Evolutionary conservation across 1,284 basidiomycete species (phyloP).

Genomic region (Rhodotorula mucilaginosa): DNA sequence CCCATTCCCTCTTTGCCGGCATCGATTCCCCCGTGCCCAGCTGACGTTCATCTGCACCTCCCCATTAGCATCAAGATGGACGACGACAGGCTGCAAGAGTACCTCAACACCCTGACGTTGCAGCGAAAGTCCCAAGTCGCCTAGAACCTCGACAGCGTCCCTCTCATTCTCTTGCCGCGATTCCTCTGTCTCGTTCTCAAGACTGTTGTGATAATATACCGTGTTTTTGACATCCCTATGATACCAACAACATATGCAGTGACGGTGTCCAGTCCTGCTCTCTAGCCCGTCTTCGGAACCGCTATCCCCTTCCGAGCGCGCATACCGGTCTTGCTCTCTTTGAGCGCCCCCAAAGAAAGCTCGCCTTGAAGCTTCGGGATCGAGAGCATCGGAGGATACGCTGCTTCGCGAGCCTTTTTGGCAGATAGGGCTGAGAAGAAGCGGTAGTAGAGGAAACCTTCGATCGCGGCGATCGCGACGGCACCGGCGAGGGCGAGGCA

Average conservation of each 20-base stretch:
- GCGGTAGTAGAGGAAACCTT: constrained; percentile 43
- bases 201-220: constrained; percentile 7
- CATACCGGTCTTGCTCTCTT: not conserved
- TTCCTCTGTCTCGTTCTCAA: no score
- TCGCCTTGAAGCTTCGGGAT: not conserved
- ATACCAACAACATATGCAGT: not conserved
- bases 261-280: not conserved
- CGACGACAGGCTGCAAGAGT: constrained; percentile 73
- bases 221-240: no score
- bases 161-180: not conserved
- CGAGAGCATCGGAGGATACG: no score
- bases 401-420: not conserved
- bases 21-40: not conserved
- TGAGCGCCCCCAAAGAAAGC: not conserved
- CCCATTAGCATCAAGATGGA: constrained; percentile 58
- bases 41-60: not conserved
- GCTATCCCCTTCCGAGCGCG: not conserved
- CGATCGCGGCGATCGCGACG: constrained; percentile 41
- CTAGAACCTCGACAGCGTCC: constrained; percentile 47
- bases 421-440: constrained; percentile 33
- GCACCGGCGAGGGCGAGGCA: constrained; percentile 39
- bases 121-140: constrained; percentile 78
- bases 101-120: constrained; percentile 81
- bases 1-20: not conserved
- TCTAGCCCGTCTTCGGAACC: no score